Percentiles rank a stretch among this genome's conserved stretches.
Conservation (phyloP, 2,329 filamentous ascomycete species). For the Boeremia exigua region DNA sequence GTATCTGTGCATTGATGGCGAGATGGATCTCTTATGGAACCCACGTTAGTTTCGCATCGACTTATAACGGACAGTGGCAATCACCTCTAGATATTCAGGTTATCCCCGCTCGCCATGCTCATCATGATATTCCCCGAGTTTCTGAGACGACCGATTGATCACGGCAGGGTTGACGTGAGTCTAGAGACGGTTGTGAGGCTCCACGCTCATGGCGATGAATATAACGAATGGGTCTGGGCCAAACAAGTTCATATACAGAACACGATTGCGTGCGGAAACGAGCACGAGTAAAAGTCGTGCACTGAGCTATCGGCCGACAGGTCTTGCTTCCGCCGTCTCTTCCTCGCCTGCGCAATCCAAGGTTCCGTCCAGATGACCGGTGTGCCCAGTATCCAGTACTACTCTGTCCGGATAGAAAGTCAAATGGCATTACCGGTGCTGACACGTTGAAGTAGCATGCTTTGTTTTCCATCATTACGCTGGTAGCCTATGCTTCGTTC, state of each 20-base stretch:
- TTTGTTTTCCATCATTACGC: slow-evolving; percentile 73
- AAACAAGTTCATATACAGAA: slow-evolving; percentile 76
- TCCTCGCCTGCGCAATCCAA: slow-evolving; percentile 73
- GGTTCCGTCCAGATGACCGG: slow-evolving; percentile 79
- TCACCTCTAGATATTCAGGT: slow-evolving; percentile 73
- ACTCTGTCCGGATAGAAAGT: slow-evolving; percentile 69
- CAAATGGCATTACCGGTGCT: slow-evolving; percentile 70
- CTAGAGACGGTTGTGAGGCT: slow-evolving; percentile 71
- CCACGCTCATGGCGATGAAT: slow-evolving; percentile 70
- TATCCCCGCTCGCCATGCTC: slow-evolving; percentile 70
- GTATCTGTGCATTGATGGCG: slow-evolving; percentile 74
- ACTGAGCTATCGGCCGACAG: slow-evolving; percentile 69
- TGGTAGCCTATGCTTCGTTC: slow-evolving; percentile 71
- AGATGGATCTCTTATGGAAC: slow-evolving; percentile 74
- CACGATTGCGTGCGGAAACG: slow-evolving; percentile 68
- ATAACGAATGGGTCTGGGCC: slow-evolving; percentile 73
- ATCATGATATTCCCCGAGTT: slow-evolving; percentile 76
- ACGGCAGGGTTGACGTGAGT: slow-evolving; percentile 69
- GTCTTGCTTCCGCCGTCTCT: slow-evolving; percentile 73
- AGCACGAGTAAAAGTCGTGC: slow-evolving; percentile 73
- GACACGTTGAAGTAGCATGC: slow-evolving; percentile 77
- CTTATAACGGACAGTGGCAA: slow-evolving; percentile 64
- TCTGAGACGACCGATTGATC: slow-evolving; percentile 74
- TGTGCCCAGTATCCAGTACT: slow-evolving; percentile 70
- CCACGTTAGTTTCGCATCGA: slow-evolving; percentile 57